phyloP scores from a whole-genome alignment of 768 basidiomycete species.

The Kwoniella sp. region DNA sequence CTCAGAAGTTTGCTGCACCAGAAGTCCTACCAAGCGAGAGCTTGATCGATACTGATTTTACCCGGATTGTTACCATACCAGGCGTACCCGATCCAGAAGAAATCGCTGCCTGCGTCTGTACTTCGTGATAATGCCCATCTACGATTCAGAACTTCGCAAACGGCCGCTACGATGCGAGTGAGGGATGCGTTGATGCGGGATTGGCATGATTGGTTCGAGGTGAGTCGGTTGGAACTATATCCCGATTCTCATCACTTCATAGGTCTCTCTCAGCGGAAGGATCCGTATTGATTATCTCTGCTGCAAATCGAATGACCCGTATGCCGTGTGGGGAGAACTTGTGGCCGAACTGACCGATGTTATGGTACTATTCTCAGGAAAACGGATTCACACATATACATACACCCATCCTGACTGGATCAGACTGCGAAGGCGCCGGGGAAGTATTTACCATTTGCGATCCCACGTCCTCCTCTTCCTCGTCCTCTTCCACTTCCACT shows the following conservation, averaged over 20 bases:
- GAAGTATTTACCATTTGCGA: constrained; percentile 69
- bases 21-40: no score
- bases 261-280: no score
- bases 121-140: constrained; percentile 84
- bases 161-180: constrained; percentile 74
- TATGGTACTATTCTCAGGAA: constrained; percentile 58
- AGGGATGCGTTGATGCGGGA: constrained; percentile 64
- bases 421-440: constrained; percentile 94
- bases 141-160: constrained; percentile 73
- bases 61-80: constrained; percentile 46
- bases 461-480: constrained; percentile 7
- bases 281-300: no score
- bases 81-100: constrained; percentile 91
- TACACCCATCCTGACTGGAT: constrained; percentile 84
- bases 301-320: no score
- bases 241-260: no score
- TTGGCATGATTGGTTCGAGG: constrained; percentile 73
- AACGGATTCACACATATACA: constrained; percentile 77
- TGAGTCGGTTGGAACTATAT: constrained; percentile 55
- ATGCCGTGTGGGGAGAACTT: no score
- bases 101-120: constrained; percentile 73
- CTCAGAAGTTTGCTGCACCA: no score
- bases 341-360: no score
- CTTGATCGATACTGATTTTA: no score
- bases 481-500: constrained; percentile 21